These are phyloP conservation scores for Exophiala viscosa DNA, from an alignment of 2,329 filamentous ascomycete genomes.

Conservation along the genomic window DNA sequence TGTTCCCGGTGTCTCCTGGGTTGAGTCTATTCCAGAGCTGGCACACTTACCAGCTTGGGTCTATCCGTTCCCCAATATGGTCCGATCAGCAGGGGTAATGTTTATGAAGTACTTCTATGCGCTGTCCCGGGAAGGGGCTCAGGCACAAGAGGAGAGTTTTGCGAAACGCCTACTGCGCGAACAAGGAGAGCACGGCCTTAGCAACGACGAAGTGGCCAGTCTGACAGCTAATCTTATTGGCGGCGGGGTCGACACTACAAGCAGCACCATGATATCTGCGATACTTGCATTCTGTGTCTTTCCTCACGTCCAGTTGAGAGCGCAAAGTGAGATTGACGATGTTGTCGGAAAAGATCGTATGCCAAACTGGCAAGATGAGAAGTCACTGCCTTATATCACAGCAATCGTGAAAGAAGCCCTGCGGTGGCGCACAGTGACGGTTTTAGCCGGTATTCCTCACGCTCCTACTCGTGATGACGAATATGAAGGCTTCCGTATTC, in stretches of 20 bases:
- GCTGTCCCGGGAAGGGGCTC: conserved; percentile 48
- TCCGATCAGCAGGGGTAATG: conserved; percentile 38
- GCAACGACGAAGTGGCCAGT: conserved; percentile 44
- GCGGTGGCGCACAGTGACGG: conserved; percentile 36
- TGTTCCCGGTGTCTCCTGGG: conserved; percentile 17
- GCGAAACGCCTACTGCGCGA: conserved; percentile 49
- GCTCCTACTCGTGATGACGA: conserved; percentile 44
- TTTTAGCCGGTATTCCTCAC: conserved; percentile 34
- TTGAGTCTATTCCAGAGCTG: conserved; percentile 32
- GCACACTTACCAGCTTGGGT: conserved; percentile 36
- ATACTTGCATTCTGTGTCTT: conserved; percentile 36
- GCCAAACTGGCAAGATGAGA: conserved; percentile 38
- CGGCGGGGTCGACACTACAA: conserved; percentile 32
- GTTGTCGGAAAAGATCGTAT: conserved; percentile 37
- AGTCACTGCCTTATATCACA: conserved; percentile 36
- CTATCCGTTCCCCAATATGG: conserved; percentile 8
- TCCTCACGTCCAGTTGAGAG: conserved; percentile 44
- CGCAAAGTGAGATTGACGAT: conserved; percentile 45
- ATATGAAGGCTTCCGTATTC: conserved; percentile 50
- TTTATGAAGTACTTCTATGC: conserved; percentile 52
- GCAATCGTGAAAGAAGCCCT: conserved; percentile 38
- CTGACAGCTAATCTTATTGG: conserved; percentile 44
- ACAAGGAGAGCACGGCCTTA: conserved; percentile 43
- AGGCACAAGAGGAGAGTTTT: conserved; percentile 37
- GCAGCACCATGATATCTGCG: conserved; percentile 32